Evolutionary conservation across 805 yeast species (phyloP), one percentile per base, ranked within the genome.

Genomic region (Saccharomycopsis fermentans): DNA sequence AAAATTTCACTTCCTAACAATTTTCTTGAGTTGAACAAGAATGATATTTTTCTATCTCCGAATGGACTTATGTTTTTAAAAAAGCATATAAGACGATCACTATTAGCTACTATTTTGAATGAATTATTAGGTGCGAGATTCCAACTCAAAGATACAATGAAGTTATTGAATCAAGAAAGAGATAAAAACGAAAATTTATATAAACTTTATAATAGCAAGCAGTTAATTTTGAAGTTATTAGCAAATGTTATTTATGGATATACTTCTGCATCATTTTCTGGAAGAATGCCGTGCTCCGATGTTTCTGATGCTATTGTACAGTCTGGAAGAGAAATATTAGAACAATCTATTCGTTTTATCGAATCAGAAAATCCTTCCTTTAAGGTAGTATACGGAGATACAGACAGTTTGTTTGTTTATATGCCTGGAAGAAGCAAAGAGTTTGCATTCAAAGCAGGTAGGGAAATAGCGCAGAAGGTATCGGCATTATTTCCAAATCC

Each of bases 211-310:
- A 81, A 88, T 65, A 85, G 87, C 59, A 75, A 92, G 58, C 99
- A 94, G 65, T 69, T 88, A 47, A 98, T 97, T 0, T 73, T 94
- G 62, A 94, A 94, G 67, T 73, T 92, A 54, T 84, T 90, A 50
- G 97, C 99, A 0, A 91, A 90, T 69, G 99, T 94, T 8, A 92
- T 97, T 0, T 94, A 94, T 72, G 99, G 99, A 0, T 94, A 94
- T 67, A 79, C 97, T 0, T 86, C 97, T 0, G 99, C 99, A 0
- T 82, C 96, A 0, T 94, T 86, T 67, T 89, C 96, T 8, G 99
- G 99, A 0, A 74, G 99, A 62, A 94, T 94, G 99, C 98, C 99
- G 0, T 88, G 94, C 65, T 83, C 96, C 0, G 98, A 91, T 68
- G 78, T 94, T 34, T 96, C 99, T 0, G 99, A 94, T 71, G 86